A percentile compares a stretch with the other conserved stretches of the same genome.
phyloP scores from a whole-genome alignment of 202 grass and related monocot species.

The Brachypodium distachyon region DNA sequence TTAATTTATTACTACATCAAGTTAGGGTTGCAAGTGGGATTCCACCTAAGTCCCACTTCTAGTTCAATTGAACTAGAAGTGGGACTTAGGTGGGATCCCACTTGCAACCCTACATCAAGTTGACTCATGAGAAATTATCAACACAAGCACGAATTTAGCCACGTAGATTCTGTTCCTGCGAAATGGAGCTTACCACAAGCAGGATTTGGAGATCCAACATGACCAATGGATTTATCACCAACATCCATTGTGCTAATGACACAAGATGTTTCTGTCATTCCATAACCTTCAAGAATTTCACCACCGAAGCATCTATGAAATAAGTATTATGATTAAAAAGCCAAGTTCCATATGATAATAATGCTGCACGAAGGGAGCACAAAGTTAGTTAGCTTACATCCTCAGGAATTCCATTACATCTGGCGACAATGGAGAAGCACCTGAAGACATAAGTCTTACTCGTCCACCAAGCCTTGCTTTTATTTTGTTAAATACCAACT shows the following conservation, averaged over 20 bases:
- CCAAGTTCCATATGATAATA: neutral
- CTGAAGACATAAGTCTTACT: conserved; percentile 77
- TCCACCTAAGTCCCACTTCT: no score
- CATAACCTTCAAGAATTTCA: conserved; percentile 90
- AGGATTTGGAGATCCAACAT: conserved; percentile 86
- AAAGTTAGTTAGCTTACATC: conserved; percentile 45
- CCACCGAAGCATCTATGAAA: conserved; percentile 85
- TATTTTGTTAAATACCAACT: conserved; percentile 95
- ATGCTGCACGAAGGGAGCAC: neutral
- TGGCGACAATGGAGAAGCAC: conserved; percentile 78
- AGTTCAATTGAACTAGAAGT: no score
- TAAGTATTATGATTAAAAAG: neutral
- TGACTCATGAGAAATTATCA: conserved; percentile 2
- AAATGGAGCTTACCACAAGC: conserved; percentile 40
- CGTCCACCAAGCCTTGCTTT: conserved; percentile 84
- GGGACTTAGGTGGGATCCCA: no score
- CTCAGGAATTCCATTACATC: conserved; percentile 94
- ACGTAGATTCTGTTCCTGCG: neutral
- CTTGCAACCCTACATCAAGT: no score
- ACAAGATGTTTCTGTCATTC: conserved; percentile 99
- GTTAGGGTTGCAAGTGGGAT: no score
- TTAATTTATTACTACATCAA: no score
- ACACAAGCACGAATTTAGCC: neutral
- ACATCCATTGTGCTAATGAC: conserved; percentile 57
- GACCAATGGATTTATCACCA: conserved; percentile 57